Conservation (phyloP, 805 yeast genomes). For the Schwanniomyces polymorphus region DNA sequence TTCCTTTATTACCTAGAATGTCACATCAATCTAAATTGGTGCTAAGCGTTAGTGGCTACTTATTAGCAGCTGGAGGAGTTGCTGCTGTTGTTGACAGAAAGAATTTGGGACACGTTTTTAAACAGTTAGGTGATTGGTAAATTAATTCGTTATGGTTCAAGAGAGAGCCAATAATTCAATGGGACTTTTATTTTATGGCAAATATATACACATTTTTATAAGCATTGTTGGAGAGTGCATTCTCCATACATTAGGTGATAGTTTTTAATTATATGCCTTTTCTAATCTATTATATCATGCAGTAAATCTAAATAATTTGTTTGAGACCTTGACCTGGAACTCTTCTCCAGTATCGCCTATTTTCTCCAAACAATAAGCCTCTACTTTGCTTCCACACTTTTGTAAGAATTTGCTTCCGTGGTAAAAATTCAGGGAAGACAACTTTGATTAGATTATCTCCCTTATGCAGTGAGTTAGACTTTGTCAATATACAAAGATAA, state of each 20-base stretch:
- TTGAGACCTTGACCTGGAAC: conserved; percentile 39
- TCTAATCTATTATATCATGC: not conserved
- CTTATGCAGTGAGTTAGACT: conserved; percentile 13
- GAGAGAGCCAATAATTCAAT: not conserved
- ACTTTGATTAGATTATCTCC: conserved; percentile 24
- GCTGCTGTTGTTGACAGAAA: conserved; percentile 31
- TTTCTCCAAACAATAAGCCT: conserved; percentile 32
- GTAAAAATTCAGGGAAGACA: conserved; percentile 43
- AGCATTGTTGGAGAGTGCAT: not conserved
- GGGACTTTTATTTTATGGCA: not conserved
- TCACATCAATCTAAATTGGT: conserved; percentile 11
- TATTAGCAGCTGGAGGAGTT: conserved; percentile 24
- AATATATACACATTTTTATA: not conserved
- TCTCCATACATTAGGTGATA: not conserved
- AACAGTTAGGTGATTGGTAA: conserved; percentile 25
- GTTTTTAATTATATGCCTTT: not conserved
- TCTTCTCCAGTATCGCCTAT: conserved; percentile 29
- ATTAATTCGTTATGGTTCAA: not conserved
- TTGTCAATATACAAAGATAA: conserved; percentile 60
- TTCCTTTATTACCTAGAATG: not conserved
- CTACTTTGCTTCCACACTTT: conserved; percentile 41
- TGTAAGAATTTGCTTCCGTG: conserved; percentile 39
- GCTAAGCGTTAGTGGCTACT: conserved; percentile 20
- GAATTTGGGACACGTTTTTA: conserved; percentile 27
- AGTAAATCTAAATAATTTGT: conserved; percentile 8